Evolutionary conservation across 2,329 filamentous ascomycete genomes (phyloP), one percentile per base, ranked within the genome.

Genomic region (Fusarium anguioides): DNA sequence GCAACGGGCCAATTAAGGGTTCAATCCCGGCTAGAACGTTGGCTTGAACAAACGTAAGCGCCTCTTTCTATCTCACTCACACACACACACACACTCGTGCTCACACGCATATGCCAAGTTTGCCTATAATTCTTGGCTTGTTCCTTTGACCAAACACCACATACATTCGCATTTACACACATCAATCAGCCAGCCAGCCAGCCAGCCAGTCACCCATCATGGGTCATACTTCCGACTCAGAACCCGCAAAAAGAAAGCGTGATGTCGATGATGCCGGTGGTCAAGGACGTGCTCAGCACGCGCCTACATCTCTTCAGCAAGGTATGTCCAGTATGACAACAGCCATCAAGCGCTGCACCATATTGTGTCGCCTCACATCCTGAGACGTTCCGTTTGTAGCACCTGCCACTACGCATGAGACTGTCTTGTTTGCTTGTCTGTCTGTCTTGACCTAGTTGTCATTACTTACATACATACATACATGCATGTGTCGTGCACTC

Each of bases 211-310:
- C 44, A 47, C 31, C 27, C 65, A 68, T 58, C 54, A 83, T 83
- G 81, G 79, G 81, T 69, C 80, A 81, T 74, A 77, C 74, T 71
- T 73, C 76, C 64, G 80, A 81, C 29, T 65, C 74, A 52, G 80
- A 83, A 54, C 74, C 77, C 66, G 78, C 80, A 74, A 84, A 84
- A 76, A 81, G 82, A 66, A 84, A 84, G 73, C 81, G 82, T 68
- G 81, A 82, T 64, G 70, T 76, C 57, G 81, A 84, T 69, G 82
- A 84, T 72, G 77, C 71, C 66, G 78, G 78, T 69, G 74, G 70
- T 59, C 80, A 80, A 64, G 67, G 71, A 45, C 78, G 66, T 60
- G 80, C 79, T 64, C 82, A 82, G 72, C 81, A 79, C 72, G 78
- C 78, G 62, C 79, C 77, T 60, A 78, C 69, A 59, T 64, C 65